These are phyloP conservation scores for Pythium grandisporangium DNA, from an alignment of 352 stramenopile species.

Conservation along the genomic window DNA sequence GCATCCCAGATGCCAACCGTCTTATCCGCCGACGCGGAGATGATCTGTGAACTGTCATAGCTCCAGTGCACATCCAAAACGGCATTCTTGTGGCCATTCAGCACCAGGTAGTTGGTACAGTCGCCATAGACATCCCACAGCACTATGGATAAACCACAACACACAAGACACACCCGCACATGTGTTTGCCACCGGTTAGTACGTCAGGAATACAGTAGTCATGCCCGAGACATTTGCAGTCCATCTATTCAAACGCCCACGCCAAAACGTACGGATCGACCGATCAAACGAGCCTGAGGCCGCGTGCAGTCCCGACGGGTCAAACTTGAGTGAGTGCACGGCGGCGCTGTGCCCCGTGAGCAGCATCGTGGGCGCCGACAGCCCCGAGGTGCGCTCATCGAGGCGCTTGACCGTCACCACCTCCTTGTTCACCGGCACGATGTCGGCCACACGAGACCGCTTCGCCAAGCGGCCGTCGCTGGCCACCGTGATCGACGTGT, in stretches of 20 bases:
- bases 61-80: constrained; percentile 91
- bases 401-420: constrained; percentile 45
- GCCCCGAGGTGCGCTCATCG: constrained; percentile 50
- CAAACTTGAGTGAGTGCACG: constrained; percentile 78
- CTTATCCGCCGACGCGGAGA: constrained; percentile 91
- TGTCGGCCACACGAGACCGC: constrained; percentile 55
- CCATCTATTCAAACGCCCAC: not conserved
- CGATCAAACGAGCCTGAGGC: constrained; percentile 68
- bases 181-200: not conserved
- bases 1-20: constrained; percentile 84
- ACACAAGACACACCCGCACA: not conserved
- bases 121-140: constrained; percentile 88
- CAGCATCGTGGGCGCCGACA: constrained; percentile 68
- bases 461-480: constrained; percentile 39
- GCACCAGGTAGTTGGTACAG: constrained; percentile 91
- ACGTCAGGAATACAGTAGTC: too few species aligned
- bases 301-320: constrained; percentile 53
- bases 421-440: constrained; percentile 55
- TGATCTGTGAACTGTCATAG: constrained; percentile 78
- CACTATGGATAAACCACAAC: constrained; percentile 23
- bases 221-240: too few species aligned
- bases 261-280: constrained; percentile 34
- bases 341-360: constrained; percentile 66
- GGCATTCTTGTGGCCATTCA: constrained; percentile 94
- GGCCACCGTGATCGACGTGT: constrained; percentile 11